Conservation (phyloP, 257 asterid genomes). For the Scutellaria barbata region DNA sequence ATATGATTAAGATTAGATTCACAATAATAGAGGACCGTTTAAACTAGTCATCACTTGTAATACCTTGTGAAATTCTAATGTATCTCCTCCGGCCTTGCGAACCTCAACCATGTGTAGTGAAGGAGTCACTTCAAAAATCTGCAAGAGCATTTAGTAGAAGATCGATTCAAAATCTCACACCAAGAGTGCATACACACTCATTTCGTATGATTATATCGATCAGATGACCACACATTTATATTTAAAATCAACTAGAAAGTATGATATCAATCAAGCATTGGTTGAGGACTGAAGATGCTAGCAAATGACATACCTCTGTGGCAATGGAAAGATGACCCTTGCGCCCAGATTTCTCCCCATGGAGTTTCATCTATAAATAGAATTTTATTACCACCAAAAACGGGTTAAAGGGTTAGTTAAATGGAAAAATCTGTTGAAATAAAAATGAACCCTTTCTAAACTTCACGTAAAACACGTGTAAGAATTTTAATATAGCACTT, state of each 20-base stretch:
- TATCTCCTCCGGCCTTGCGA: constrained; percentile 94
- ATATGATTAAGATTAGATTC: no score
- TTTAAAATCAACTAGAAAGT: neutral
- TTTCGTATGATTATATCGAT: neutral
- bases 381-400: constrained; percentile 11
- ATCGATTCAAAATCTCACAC: neutral
- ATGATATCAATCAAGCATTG: no score
- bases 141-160: constrained; percentile 33
- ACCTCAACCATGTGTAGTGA: constrained; percentile 89
- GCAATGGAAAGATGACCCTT: constrained; percentile 90
- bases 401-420: constrained; percentile 15
- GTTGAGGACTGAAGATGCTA: neutral
- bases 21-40: neutral
- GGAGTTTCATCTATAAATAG: constrained; percentile 77
- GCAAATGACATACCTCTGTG: constrained; percentile 67
- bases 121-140: constrained; percentile 95
- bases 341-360: constrained; percentile 91
- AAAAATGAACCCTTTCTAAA: neutral
- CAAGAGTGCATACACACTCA: neutral
- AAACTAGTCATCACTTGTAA: no score
- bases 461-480: neutral
- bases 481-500: neutral
- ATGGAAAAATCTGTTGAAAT: neutral
- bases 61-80: constrained; percentile 94
- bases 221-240: neutral